Conservation (phyloP, 2,329 filamentous ascomycete genomes). For the Clarireedia monteithiana region DNA sequence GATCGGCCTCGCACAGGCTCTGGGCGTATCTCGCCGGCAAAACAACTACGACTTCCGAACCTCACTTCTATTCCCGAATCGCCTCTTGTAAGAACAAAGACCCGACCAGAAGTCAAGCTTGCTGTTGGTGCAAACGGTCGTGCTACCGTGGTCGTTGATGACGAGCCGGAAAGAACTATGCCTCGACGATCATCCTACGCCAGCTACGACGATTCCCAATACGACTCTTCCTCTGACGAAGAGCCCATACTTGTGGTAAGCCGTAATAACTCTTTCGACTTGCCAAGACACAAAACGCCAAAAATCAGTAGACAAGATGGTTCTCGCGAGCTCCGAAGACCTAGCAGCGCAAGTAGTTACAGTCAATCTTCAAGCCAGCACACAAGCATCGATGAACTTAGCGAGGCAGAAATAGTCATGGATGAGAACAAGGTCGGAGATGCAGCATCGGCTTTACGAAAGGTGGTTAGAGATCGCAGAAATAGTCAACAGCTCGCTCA, state of each 20-base stretch:
- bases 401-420: constrained; percentile 52
- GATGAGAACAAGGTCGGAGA: constrained; percentile 42
- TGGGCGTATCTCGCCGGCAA: constrained; percentile 40
- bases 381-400: constrained; percentile 34
- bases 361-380: constrained; percentile 26
- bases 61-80: constrained; percentile 53
- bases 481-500: constrained; percentile 17
- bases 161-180: constrained; percentile 17
- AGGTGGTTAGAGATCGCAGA: constrained; percentile 34
- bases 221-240: constrained; percentile 52
- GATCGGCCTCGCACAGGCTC: constrained; percentile 18
- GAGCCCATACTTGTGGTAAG: constrained; percentile 59
- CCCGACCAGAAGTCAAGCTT: constrained; percentile 50
- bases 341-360: constrained; percentile 21
- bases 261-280: constrained; percentile 45
- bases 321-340: constrained; percentile 14
- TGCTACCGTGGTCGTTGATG: constrained; percentile 25
- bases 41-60: constrained; percentile 39
- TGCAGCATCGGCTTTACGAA: constrained; percentile 52
- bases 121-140: constrained; percentile 56
- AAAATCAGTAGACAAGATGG: constrained; percentile 22
- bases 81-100: constrained; percentile 29
- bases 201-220: constrained; percentile 37
- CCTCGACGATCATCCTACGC: constrained; percentile 12
- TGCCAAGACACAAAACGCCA: constrained; percentile 20